Evolutionary conservation across 2,329 filamentous ascomycete species (phyloP), one percentile per base, ranked within the genome.

Genomic region (Aspergillus fumigatiaffinis): DNA sequence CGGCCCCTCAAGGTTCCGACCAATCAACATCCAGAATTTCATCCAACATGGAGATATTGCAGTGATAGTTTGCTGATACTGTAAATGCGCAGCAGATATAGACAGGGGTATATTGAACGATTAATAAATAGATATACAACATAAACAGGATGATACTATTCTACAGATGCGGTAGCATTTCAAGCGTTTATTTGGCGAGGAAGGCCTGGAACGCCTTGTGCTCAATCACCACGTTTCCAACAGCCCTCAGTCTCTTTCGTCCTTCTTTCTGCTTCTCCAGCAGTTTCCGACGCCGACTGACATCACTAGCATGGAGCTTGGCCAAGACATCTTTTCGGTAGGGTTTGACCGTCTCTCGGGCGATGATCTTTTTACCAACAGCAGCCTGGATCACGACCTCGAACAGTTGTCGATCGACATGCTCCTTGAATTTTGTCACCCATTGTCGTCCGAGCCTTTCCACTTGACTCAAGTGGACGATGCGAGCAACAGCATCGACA

Each of bases 211-310:
- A 99, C 3, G 92, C 92, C 65, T 91, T 89, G 67, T 97, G 92
- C 60, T 97, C 92, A 73, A 99, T 97, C n/a, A 92, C 84, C 0
- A 99, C 92, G 70, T 96, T 96, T 0, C 94, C 90, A 51, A 83
- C 78, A 10, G 80, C 80, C 58, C 91, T 85, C 58, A 99, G 76
- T 74, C 88, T 89, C 84, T 96, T 97, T 55, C 92, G 83, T 0
- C 94, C 94, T 64, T 92, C 92, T 78, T 99, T 99, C 76, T 99
- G 94, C 80, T 93, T 96, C 77, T 97, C 93, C 10, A 99, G 76
- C 63, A 99, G 75, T 76, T 99, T 99, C 68, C 87, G 84, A 41
- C 92, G 84, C 57, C 94, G 80, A 3, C 86, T 86, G 17, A 96
- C 84, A 76, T 99, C 94, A 60, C 89, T 90, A 0, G 94, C 94